Conservation (phyloP, 2,329 filamentous ascomycete species). For the Verticillium isaacii region DNA sequence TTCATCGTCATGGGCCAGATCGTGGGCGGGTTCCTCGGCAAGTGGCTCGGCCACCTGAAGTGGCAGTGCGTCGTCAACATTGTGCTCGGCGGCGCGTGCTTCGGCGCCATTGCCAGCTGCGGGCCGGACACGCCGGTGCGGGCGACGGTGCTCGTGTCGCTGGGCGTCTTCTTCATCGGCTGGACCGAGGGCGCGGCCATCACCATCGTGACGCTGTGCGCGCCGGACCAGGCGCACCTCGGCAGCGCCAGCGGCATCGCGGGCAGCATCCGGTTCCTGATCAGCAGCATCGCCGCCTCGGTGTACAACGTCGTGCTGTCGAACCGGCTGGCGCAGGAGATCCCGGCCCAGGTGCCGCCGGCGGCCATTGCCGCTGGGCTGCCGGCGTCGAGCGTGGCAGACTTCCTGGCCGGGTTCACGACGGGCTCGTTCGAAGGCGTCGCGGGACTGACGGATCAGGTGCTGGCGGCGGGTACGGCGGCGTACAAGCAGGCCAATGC, state of each 20-base stretch:
- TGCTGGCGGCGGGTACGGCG: slow-evolving; percentile 20
- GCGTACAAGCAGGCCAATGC: slow-evolving; percentile 28
- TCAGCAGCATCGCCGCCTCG: slow-evolving; percentile 25
- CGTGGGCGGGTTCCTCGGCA: slow-evolving; percentile 18
- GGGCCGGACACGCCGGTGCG: slow-evolving; percentile 19
- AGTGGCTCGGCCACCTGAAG: slow-evolving; percentile 23
- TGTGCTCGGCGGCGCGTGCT: slow-evolving; percentile 22
- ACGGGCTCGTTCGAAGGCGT: slow-evolving; percentile 21
- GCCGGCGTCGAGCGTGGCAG: slow-evolving; percentile 24
- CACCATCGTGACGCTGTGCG: slow-evolving; percentile 26
- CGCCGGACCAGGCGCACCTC: slow-evolving; percentile 27
- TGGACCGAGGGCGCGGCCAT: slow-evolving; percentile 29
- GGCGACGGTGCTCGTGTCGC: slow-evolving; percentile 20
- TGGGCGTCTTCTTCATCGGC: slow-evolving; percentile 29
- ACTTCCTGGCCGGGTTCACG: slow-evolving; percentile 26
- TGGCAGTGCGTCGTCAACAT: slow-evolving; percentile 24
- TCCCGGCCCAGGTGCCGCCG: slow-evolving; percentile 22
- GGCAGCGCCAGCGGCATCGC: slow-evolving; percentile 28
- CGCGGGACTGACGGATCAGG: slow-evolving; percentile 22
- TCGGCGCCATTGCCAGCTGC: slow-evolving; percentile 22
- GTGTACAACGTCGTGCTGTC: slow-evolving; percentile 27
- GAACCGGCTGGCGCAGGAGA: slow-evolving; percentile 24
- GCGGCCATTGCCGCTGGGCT: slow-evolving; percentile 31
- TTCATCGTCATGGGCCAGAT: slow-evolving; percentile 21
- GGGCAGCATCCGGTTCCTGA: slow-evolving; percentile 29